A percentile compares a stretch with the other conserved stretches of the same genome.
phyloP scores from a whole-genome alignment of 306 rosid genomes.

The Psophocarpus tetragonolobus region DNA sequence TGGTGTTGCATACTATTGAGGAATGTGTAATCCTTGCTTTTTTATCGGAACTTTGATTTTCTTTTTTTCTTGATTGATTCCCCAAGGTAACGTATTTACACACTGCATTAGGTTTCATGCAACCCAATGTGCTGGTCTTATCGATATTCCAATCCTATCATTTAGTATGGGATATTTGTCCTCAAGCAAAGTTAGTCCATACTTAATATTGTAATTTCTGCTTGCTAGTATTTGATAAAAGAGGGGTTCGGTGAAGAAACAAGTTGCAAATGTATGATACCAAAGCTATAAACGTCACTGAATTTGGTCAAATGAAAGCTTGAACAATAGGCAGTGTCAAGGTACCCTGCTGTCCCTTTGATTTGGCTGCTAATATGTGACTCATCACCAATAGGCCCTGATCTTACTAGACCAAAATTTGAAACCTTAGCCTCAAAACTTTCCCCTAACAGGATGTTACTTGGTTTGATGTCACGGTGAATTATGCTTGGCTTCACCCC shows the following conservation, averaged over 20 bases:
- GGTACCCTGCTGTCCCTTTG: constrained; percentile 90
- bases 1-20: too few relatives aligned
- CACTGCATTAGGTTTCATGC: too few relatives aligned
- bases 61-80: too few relatives aligned
- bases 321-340: constrained; percentile 82
- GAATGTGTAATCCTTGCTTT: too few relatives aligned
- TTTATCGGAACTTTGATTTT: too few relatives aligned
- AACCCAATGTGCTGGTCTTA: too few relatives aligned
- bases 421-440: constrained; percentile 78
- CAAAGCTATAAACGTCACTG: constrained; percentile 85
- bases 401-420: constrained; percentile 78
- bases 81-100: too few relatives aligned
- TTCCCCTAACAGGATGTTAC: constrained; percentile 82
- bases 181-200: too few relatives aligned
- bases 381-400: constrained; percentile 72
- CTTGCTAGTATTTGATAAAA: too few relatives aligned
- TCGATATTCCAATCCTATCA: not conserved
- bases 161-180: not conserved
- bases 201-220: too few relatives aligned
- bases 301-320: constrained; percentile 76
- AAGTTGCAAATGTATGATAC: constrained; percentile 80
- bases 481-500: constrained; percentile 69
- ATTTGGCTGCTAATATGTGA: constrained; percentile 92
- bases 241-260: too few relatives aligned
- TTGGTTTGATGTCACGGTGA: constrained; percentile 81